Percentiles rank a stretch among this genome's conserved stretches.
Conservation (phyloP, 202 grass and related monocot species). For the Panicum hallii region DNA sequence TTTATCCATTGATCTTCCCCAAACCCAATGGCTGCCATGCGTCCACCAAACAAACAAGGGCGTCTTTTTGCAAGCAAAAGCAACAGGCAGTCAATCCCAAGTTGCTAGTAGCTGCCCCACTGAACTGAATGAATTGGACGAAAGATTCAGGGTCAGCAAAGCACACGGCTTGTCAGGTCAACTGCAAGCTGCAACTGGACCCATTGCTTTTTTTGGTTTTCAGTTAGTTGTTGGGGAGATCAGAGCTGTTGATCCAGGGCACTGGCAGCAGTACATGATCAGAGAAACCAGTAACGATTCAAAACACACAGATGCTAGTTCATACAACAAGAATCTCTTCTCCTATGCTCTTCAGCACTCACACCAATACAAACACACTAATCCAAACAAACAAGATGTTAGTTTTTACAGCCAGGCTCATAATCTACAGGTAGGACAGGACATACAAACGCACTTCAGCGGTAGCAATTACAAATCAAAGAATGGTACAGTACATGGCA, state of each 20-base stretch:
- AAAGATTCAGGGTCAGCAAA: slow-evolving; percentile 5
- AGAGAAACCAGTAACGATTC: neutral
- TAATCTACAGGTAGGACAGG: neutral
- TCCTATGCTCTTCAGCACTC: slow-evolving; percentile 29
- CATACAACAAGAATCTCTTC: slow-evolving; percentile 34
- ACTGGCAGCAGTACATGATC: neutral
- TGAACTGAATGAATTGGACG: neutral
- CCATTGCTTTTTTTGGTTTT: neutral
- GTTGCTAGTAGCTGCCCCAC: neutral
- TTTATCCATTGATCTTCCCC: slow-evolving; percentile 14
- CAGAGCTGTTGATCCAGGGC: neutral
- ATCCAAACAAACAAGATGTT: slow-evolving; percentile 30
- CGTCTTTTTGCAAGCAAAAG: neutral
- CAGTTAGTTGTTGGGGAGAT: neutral
- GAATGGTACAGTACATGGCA: slow-evolving; percentile 44
- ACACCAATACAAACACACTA: neutral
- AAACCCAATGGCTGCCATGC: neutral
- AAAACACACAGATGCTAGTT: neutral
- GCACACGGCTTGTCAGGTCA: slow-evolving; percentile 28
- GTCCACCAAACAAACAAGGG: neutral
- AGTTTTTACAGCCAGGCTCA: slow-evolving; percentile 49
- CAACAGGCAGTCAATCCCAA: neutral
- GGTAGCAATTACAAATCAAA: slow-evolving; percentile 46
- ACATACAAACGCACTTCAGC: neutral
- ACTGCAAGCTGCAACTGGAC: slow-evolving; percentile 21